A percentile compares a stretch with the other conserved stretches of the same genome.
Evolutionary conservation across 1,284 basidiomycete genomes (phyloP).

Genomic region (Cutaneotrichosporon curvatum): DNA sequence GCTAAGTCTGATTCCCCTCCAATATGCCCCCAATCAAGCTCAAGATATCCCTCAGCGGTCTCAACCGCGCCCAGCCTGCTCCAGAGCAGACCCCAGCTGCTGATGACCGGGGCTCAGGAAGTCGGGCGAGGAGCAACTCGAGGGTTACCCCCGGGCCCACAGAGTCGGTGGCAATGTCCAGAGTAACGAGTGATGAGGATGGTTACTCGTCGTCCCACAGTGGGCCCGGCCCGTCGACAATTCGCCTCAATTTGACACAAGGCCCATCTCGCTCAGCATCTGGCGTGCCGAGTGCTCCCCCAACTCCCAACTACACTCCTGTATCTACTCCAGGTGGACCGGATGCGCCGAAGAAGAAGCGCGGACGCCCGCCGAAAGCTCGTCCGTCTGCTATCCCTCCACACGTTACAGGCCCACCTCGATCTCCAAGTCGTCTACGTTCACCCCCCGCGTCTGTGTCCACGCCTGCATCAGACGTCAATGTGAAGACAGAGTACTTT

Average conservation of each 20-base stretch:
- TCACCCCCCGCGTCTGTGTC: not conserved
- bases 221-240: not conserved
- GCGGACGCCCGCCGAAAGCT: conserved; percentile 10
- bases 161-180: no score
- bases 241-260: not conserved
- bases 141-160: no score
- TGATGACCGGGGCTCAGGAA: not conserved
- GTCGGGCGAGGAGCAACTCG: not conserved
- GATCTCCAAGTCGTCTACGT: no score
- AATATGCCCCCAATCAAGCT: conserved; percentile 33
- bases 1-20: not conserved
- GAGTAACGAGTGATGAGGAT: not conserved
- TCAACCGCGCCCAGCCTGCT: not conserved
- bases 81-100: not conserved
- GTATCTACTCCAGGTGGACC: conserved; percentile 10
- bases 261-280: not conserved
- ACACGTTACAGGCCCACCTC: conserved; percentile 8
- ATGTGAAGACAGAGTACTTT: conserved; percentile 13
- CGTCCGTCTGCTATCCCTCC: conserved; percentile 17
- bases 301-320: conserved; percentile 9
- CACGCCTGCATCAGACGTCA: conserved; percentile 3
- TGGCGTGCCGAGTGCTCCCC: not conserved
- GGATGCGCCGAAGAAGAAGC: conserved; percentile 8
- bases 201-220: not conserved
- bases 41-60: conserved; percentile 27